These are phyloP conservation scores for Flaveria linearis DNA, from an alignment of 129 eudicot species.

Conservation along the genomic window DNA sequence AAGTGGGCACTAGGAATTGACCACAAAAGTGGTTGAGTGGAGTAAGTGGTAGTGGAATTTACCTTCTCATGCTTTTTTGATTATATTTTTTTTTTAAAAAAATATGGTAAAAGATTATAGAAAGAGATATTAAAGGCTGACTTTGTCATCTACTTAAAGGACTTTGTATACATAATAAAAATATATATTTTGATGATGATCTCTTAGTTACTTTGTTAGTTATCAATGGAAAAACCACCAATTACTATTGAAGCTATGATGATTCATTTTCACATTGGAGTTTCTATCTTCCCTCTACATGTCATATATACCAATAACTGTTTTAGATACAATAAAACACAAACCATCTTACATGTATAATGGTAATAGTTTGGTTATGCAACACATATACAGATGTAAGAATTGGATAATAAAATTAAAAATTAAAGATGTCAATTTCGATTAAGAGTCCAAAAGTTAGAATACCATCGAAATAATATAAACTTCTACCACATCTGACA, in stretches of 20 bases:
- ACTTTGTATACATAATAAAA: background rate
- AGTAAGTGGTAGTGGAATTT: conserved; percentile 29
- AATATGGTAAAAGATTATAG: background rate
- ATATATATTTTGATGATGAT: background rate
- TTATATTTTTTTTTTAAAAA: background rate
- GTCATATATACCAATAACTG: conserved; percentile 2
- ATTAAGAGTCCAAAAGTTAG: too few relatives aligned
- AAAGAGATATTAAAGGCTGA: background rate
- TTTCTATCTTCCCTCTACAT: background rate
- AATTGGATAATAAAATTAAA: background rate
- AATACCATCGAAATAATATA: too few relatives aligned
- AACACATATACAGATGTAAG: background rate
- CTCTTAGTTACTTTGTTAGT: background rate
- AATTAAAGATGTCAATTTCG: background rate
- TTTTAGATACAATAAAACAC: too few relatives aligned
- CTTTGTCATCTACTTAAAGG: background rate
- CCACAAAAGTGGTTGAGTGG: conserved; percentile 31
- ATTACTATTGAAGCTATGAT: background rate
- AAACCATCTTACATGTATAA: conserved; percentile 48
- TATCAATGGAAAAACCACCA: background rate
- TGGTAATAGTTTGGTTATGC: background rate
- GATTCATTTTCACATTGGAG: conserved; percentile 4
- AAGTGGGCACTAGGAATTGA: conserved; percentile 46
- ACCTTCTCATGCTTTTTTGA: background rate
- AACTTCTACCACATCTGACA: too few relatives aligned